Evolutionary conservation across 441 rosid genomes (phyloP).

Genomic region (Kokia cookei): DNA sequence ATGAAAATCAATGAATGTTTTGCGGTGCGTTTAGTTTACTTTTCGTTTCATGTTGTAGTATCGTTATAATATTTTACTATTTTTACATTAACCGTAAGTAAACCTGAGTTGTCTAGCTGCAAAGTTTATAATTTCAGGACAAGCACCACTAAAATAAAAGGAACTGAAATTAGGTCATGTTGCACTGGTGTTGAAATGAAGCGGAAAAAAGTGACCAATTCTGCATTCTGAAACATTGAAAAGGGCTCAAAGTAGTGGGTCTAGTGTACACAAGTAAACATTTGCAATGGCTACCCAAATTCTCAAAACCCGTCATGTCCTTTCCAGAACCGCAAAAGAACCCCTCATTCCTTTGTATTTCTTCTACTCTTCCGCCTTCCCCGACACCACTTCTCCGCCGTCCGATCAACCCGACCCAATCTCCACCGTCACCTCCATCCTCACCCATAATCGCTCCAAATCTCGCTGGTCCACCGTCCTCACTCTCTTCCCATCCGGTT

Average conservation of each 20-base stretch:
- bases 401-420: constrained; percentile 22
- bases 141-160: too few relatives aligned
- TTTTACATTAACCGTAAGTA: too few relatives aligned
- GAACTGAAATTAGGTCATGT: not conserved
- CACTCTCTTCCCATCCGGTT: constrained; percentile 41
- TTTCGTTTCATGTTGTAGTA: too few relatives aligned
- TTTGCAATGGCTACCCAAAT: constrained; percentile 9
- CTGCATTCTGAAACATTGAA: not conserved
- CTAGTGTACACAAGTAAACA: not conserved
- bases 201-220: too few relatives aligned
- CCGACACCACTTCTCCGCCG: constrained; percentile 23
- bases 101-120: too few relatives aligned
- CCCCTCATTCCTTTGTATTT: not conserved
- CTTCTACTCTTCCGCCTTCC: not conserved
- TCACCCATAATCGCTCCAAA: constrained; percentile 72
- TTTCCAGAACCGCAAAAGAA: constrained; percentile 10
- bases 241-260: too few relatives aligned
- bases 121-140: too few relatives aligned
- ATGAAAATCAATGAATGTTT: too few relatives aligned
- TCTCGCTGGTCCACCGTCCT: constrained; percentile 70
- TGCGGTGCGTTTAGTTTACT: too few relatives aligned
- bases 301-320: constrained; percentile 20
- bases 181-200: not conserved
- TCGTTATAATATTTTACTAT: too few relatives aligned
- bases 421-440: constrained; percentile 46